Conservation (phyloP, 768 basidiomycete species). For the Termitomyces sp. region DNA sequence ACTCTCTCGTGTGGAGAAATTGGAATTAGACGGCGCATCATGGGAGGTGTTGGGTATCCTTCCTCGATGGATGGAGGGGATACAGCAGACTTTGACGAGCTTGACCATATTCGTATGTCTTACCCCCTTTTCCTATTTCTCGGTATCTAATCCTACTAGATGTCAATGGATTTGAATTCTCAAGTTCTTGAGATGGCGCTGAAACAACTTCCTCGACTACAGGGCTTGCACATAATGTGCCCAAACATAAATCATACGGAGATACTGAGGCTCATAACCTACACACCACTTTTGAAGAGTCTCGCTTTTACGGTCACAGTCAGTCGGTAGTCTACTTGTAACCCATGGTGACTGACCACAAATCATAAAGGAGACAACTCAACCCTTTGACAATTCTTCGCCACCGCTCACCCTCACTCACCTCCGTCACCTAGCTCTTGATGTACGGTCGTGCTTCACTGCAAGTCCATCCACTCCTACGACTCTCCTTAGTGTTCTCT, state of each 20-base stretch:
- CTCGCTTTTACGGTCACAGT: constrained; percentile 61
- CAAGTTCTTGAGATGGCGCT: constrained; percentile 43
- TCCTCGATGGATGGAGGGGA: constrained; percentile 46
- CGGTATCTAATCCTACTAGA: constrained; percentile 29
- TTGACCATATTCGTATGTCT: constrained; percentile 57
- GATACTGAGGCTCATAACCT: constrained; percentile 39
- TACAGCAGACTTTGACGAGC: constrained; percentile 41
- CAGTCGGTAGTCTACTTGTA: constrained; percentile 16
- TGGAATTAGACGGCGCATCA: constrained; percentile 56
- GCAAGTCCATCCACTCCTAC: constrained; percentile 23
- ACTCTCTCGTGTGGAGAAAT: constrained; percentile 32
- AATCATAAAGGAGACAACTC: constrained; percentile 20
- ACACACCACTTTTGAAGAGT: constrained; percentile 53
- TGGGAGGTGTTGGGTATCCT: constrained; percentile 58
- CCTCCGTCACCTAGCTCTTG: constrained; percentile 27
- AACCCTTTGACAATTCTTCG: constrained; percentile 22
- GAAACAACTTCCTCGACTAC: constrained; percentile 44
- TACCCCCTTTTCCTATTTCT: not conserved
- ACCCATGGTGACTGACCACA: constrained; percentile 2
- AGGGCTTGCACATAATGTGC: constrained; percentile 61
- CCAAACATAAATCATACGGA: constrained; percentile 46
- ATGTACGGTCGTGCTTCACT: constrained; percentile 13
- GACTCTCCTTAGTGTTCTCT: constrained; percentile 25
- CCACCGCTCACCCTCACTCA: constrained; percentile 9
- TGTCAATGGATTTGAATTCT: constrained; percentile 50